Evolutionary conservation across 306 rosid genomes (phyloP).

Genomic region (Gleditsia sinensis): DNA sequence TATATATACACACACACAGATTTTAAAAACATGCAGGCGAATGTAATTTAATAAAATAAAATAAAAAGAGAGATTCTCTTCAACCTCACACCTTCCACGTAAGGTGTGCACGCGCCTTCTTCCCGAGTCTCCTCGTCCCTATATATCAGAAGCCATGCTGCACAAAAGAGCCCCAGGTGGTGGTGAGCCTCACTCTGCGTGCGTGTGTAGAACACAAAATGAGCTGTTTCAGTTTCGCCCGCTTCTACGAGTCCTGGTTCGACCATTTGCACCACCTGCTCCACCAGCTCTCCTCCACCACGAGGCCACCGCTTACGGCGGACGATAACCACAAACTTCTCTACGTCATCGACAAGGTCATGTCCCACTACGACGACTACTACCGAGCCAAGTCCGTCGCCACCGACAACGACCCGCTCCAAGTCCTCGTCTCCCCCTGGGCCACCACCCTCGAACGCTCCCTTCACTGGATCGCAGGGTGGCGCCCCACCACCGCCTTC

Average conservation of each 20-base stretch:
- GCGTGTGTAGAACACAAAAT: background rate
- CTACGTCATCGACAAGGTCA: constrained; percentile 46
- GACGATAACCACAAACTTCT: constrained; percentile 37
- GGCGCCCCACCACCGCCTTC: constrained; percentile 90
- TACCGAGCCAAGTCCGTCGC: constrained; percentile 52
- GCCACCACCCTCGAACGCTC: constrained; percentile 72
- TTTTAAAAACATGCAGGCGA: no score
- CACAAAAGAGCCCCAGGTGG: background rate
- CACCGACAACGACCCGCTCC: constrained; percentile 53
- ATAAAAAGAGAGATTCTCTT: no score
- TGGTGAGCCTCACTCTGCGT: background rate
- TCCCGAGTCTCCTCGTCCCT: background rate
- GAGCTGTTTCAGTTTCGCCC: constrained; percentile 32
- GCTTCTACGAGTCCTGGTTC: constrained; percentile 66
- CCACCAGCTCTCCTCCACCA: constrained; percentile 44
- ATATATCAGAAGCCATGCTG: background rate
- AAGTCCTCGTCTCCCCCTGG: constrained; percentile 64
- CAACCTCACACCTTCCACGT: constrained; percentile 22
- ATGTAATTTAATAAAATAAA: no score
- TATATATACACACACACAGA: no score
- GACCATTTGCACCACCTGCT: constrained; percentile 43
- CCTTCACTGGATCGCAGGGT: constrained; percentile 80
- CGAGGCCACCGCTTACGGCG: constrained; percentile 31
- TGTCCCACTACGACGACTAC: constrained; percentile 63
- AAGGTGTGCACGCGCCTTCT: constrained; percentile 22